These are phyloP conservation scores for Phytophthora pseudosyringae DNA, from an alignment of 352 stramenopile species.

Conservation along the genomic window DNA sequence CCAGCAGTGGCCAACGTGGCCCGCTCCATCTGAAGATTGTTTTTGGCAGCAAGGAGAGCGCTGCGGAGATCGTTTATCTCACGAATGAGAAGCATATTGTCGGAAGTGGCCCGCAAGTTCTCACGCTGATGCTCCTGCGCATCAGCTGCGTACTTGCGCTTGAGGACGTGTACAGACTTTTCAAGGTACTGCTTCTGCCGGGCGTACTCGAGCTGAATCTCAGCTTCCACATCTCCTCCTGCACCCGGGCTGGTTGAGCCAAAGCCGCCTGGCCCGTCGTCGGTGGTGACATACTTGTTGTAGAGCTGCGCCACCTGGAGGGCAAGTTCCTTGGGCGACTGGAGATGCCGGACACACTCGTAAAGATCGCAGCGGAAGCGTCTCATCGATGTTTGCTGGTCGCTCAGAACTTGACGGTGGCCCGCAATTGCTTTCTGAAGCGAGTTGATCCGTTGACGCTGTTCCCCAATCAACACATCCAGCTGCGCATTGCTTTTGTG, in stretches of 20 bases:
- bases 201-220: conserved; percentile 90
- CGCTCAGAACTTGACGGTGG: conserved; percentile 59
- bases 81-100: conserved; percentile 92
- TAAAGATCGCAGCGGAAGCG: conserved; percentile 90
- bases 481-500: conserved; percentile 94
- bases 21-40: conserved; percentile 81
- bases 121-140: conserved; percentile 63
- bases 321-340: conserved; percentile 83
- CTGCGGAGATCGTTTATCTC: conserved; percentile 94
- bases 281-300: conserved; percentile 70
- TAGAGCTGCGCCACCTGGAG: conserved; percentile 75
- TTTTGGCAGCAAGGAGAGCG: conserved; percentile 75
- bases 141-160: conserved; percentile 88
- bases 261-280: conserved; percentile 29
- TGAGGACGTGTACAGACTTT: conserved; percentile 90
- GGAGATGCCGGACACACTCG: conserved; percentile 74
- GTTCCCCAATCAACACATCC: conserved; percentile 94
- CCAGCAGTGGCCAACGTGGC: conserved; percentile 43
- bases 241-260: conserved; percentile 21
- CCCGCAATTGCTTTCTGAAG: conserved; percentile 85
- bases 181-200: conserved; percentile 94
- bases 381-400: conserved; percentile 70
- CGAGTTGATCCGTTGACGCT: conserved; percentile 83
- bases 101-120: conserved; percentile 68
- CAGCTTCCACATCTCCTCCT: conserved; percentile 60